Evolutionary conservation across 768 basidiomycete genomes (phyloP), one percentile per base, ranked within the genome.

Genomic region (Tubosaeta brunneosetosa): DNA sequence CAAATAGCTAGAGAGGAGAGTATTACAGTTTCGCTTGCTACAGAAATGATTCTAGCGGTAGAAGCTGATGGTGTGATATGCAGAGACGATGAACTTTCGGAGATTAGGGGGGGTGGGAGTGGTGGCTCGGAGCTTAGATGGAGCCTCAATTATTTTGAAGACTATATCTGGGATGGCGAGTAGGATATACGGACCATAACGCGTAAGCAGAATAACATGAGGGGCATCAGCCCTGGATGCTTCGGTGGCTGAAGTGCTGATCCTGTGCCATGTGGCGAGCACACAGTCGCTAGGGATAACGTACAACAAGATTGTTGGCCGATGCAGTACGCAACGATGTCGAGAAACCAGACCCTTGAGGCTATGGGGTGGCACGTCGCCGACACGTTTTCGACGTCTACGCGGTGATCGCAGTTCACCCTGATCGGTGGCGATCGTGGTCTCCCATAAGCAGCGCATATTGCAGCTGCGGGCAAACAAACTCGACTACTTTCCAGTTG

Each of bases 121-220:
- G 73, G 79, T n/a, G 74, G 75, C 6, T 80, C 76, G 36, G 86
- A 90, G 64, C 71, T 88, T 51, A 75, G 79, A 61, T 95, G 88
- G 86, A 88, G 80, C 77, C 69, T 71, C 16, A 87, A 91, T 71
- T 55, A 78, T 19, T 87, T 90, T 61, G 68, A 71, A 25, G 77
- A 72, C n/a, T 89, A 86, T 68, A 73, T 71, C 19, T 91, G 87
- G 87, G 89, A 91, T 63, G 88, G 86, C 3, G 79, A 86, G 51
- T 47, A 46, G 49, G 37, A 19, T 14, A 13, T 42, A 6, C 41
- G 22, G 25, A 12, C 41, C 41, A 22, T 22, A 22, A 14, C 6
- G 32, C 19, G 22, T 27, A 46, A 46, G 31, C 11, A 27, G 27
- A 26, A 44, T 32, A 16, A 17, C 16, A 26, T 27, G 16, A 17